phyloP scores from a whole-genome alignment of 2,329 filamentous ascomycete genomes.

The Stenocarpella maydis region DNA sequence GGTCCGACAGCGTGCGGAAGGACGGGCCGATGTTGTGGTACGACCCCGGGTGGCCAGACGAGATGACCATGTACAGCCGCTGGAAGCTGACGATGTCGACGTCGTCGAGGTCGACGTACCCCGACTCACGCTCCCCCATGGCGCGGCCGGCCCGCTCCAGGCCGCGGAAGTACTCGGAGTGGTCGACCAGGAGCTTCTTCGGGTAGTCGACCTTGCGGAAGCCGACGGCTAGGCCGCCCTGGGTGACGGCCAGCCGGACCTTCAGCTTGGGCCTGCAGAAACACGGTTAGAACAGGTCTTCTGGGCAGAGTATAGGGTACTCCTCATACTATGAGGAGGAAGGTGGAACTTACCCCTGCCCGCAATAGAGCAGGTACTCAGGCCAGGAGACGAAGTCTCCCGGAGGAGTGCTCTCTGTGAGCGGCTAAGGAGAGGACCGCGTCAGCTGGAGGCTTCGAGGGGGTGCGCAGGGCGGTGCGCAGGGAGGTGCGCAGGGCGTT shows the following conservation, averaged over 20 bases:
- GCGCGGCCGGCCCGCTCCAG: neutral
- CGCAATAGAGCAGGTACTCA: conserved; percentile 20
- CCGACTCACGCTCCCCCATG: neutral
- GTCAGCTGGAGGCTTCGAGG: conserved; percentile 5
- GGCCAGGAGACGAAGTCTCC: conserved; percentile 10
- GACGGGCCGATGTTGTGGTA: conserved; percentile 1
- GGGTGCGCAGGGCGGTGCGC: neutral
- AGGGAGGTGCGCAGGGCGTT: neutral
- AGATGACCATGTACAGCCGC: conserved; percentile 4
- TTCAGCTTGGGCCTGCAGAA: conserved; percentile 1
- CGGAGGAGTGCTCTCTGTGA: conserved; percentile 2
- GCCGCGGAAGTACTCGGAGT: conserved; percentile 16
- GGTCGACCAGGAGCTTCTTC: conserved; percentile 26
- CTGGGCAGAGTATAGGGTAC: neutral
- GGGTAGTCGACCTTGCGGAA: neutral
- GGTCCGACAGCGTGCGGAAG: neutral
- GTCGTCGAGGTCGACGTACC: conserved; percentile 9
- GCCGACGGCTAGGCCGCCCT: neutral
- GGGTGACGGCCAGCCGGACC: conserved; percentile 1
- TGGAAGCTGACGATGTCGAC: conserved; percentile 12
- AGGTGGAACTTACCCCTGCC: conserved; percentile 25
- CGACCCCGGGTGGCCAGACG: neutral
- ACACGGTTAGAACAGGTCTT: neutral
- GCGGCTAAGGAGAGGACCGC: neutral
- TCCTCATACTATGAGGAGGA: neutral